phyloP scores from a whole-genome alignment of 148 eudicot genomes.

The Chenopodium berlandieri region DNA sequence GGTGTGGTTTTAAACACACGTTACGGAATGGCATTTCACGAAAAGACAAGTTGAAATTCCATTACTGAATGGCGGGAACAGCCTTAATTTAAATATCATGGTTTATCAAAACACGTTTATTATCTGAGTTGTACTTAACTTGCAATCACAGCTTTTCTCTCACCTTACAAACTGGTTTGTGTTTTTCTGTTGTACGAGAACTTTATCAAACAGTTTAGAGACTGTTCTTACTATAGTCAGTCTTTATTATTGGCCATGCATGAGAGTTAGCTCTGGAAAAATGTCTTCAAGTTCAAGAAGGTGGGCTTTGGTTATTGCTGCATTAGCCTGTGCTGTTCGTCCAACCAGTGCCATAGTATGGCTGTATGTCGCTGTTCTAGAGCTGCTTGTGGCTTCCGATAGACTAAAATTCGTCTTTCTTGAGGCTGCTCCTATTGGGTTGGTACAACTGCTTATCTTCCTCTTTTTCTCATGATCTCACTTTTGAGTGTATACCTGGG shows the following conservation, averaged over 20 bases:
- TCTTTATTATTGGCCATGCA: constrained; percentile 86
- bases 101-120: background rate
- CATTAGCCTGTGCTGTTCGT: constrained; percentile 80
- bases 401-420: constrained; percentile 60
- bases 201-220: constrained; percentile 92
- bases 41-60: background rate
- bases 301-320: constrained; percentile 66
- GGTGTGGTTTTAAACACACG: background rate
- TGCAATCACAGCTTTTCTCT: constrained; percentile 60
- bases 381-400: constrained; percentile 51
- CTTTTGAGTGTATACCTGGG: background rate
- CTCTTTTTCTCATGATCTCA: background rate
- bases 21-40: background rate
- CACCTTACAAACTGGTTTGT: constrained; percentile 90
- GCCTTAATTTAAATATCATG: background rate
- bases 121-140: constrained; percentile 48
- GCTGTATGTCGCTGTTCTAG: constrained; percentile 73
- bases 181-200: constrained; percentile 85
- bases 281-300: constrained; percentile 54
- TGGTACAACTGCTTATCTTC: constrained; percentile 30
- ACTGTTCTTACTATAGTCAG: constrained; percentile 81
- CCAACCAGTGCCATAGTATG: constrained; percentile 93
- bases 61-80: background rate
- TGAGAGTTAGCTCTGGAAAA: constrained; percentile 48
- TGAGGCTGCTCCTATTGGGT: constrained; percentile 89